phyloP scores from a whole-genome alignment of 208 protist genomes.

The Angomonas desouzai region DNA sequence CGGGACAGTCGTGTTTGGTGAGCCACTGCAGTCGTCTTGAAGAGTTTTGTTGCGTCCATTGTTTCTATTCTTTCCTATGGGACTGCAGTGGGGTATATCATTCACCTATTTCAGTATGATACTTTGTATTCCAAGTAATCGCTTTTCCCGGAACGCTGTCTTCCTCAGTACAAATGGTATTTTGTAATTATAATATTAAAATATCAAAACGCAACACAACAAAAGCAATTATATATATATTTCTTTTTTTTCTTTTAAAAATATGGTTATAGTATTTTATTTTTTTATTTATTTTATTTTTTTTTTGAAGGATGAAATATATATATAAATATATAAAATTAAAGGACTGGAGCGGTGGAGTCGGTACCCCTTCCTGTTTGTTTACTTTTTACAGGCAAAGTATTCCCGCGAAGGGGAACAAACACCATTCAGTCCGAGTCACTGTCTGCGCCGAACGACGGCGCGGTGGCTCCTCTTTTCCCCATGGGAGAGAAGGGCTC shows the following conservation, averaged over 20 bases:
- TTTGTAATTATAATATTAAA: conserved; percentile 8
- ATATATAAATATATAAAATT: conserved; percentile 10
- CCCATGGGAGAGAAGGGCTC: neutral
- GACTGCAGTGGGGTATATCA: too few relatives aligned
- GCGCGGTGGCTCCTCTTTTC: neutral
- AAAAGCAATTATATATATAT: too few relatives aligned
- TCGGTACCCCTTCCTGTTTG: conserved; percentile 2
- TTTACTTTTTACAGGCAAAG: conserved; percentile 1
- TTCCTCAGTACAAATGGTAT: too few relatives aligned
- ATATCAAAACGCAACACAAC: too few relatives aligned
- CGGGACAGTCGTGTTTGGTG: neutral
- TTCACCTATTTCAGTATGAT: too few relatives aligned
- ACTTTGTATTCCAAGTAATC: too few relatives aligned
- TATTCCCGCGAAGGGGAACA: neutral
- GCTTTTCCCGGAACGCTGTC: too few relatives aligned
- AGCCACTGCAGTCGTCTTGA: too few relatives aligned
- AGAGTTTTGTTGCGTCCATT: too few relatives aligned
- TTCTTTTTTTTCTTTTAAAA: too few relatives aligned
- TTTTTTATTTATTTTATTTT: neutral
- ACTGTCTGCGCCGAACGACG: neutral
- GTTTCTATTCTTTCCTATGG: too few relatives aligned
- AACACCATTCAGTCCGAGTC: conserved; percentile 2
- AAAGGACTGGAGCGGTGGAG: neutral
- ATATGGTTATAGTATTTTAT: too few relatives aligned
- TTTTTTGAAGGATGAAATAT: neutral